A percentile compares a stretch with the other conserved stretches of the same genome.
These are phyloP conservation scores for Isatis tinctoria DNA, from an alignment of 345 rosid genomes.

Conservation along the genomic window DNA sequence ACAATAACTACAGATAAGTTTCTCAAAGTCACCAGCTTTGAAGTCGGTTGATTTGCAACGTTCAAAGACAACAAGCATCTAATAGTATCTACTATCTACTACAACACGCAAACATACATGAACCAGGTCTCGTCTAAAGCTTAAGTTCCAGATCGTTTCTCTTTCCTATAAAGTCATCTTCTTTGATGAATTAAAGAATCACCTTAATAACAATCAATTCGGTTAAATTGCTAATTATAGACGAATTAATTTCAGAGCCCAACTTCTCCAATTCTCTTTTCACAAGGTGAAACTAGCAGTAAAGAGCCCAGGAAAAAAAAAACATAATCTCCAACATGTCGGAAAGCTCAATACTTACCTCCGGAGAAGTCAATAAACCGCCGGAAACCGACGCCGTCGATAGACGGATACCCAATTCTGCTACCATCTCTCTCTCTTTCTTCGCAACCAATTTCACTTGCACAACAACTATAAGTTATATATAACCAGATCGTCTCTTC, in stretches of 20 bases:
- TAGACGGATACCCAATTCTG: constrained; percentile 42
- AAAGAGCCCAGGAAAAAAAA: background rate
- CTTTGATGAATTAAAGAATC: background rate
- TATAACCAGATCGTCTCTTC: background rate
- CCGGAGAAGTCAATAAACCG: constrained; percentile 37
- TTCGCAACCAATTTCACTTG: constrained; percentile 4
- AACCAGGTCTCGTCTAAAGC: background rate
- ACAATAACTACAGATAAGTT: background rate
- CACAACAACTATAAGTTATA: background rate
- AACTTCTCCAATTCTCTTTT: background rate
- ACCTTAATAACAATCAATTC: background rate
- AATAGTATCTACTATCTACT: background rate
- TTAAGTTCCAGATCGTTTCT: background rate
- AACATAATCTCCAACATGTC: background rate
- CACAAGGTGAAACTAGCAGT: background rate
- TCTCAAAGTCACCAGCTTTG: background rate
- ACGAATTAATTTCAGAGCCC: background rate
- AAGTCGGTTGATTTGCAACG: background rate
- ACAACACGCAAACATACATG: background rate
- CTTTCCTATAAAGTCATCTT: background rate
- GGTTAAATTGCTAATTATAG: background rate
- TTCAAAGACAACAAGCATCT: background rate
- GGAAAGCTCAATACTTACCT: constrained; percentile 33
- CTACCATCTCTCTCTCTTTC: constrained; percentile 46
- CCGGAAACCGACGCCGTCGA: constrained; percentile 41